phyloP scores from a whole-genome alignment of 164 flowering plant species.

The Amborella trichopoda region DNA sequence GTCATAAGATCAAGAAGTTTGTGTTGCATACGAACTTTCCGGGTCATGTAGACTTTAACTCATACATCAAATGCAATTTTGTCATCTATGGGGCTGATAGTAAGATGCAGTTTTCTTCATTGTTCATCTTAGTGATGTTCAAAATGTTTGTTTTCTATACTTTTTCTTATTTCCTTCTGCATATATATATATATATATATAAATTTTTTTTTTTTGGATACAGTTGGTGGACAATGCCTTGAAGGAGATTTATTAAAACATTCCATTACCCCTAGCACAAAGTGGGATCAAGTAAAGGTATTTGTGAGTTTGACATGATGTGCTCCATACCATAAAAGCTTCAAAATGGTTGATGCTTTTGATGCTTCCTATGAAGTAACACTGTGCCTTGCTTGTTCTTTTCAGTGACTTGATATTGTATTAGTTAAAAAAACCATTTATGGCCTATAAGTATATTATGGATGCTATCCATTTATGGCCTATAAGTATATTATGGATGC shows the following conservation, averaged over 20 bases:
- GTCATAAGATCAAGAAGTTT: conserved; percentile 89
- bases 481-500: no score
- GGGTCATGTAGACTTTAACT: conserved; percentile 94
- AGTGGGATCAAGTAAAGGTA: conserved; percentile 99
- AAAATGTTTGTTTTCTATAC: not conserved
- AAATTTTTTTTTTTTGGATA: conserved; percentile 4
- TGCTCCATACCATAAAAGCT: no score
- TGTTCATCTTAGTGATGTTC: not conserved
- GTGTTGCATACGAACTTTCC: conserved; percentile 94
- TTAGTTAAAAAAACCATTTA: no score
- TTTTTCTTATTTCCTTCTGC: not conserved
- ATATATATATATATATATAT: not conserved
- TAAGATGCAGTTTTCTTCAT: conserved; percentile 10
- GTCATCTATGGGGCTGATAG: conserved; percentile 46
- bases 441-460: no score
- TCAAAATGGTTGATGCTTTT: no score
- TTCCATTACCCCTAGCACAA: conserved; percentile 75
- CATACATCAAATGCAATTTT: conserved; percentile 94
- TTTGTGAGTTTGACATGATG: no score
- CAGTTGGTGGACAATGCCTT: conserved; percentile 40
- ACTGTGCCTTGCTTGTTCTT: no score
- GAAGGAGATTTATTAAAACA: conserved; percentile 41
- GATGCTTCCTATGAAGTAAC: no score
- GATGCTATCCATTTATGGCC: no score
- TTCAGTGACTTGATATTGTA: no score